These are phyloP conservation scores for Mortierella sp. DNA, from an alignment of 371 early-diverging fungal genomes.

Conservation along the genomic window DNA sequence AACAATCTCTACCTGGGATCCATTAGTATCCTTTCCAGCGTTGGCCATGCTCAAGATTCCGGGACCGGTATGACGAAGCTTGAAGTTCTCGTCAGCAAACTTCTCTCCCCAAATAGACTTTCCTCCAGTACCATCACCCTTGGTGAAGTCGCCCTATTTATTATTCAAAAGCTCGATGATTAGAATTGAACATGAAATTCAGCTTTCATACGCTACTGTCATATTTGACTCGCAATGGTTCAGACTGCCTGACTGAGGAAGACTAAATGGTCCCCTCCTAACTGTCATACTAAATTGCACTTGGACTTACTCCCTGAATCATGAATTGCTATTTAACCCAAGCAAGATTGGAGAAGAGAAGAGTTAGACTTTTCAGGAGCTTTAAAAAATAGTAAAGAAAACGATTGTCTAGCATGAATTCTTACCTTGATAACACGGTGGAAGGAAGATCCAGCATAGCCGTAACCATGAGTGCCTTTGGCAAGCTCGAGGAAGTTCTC, in stretches of 20 bases:
- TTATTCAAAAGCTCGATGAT: not conserved
- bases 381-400: not conserved
- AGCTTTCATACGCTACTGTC: not conserved
- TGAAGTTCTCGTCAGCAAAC: slow-evolving; percentile 98
- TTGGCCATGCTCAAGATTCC: slow-evolving; percentile 97
- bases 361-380: not conserved
- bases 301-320: slow-evolving; percentile 72
- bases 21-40: slow-evolving; percentile 95
- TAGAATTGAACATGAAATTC: not conserved
- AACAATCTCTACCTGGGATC: slow-evolving; percentile 78
- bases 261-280: not conserved
- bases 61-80: slow-evolving; percentile 84
- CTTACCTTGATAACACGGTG: slow-evolving; percentile 88
- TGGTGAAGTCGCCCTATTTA: slow-evolving; percentile 83
- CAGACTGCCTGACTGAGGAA: slow-evolving; percentile 2
- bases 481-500: slow-evolving; percentile 94
- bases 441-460: slow-evolving; percentile 92
- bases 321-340: slow-evolving; percentile 70
- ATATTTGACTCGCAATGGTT: not conserved
- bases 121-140: slow-evolving; percentile 94
- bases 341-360: not conserved
- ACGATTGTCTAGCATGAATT: not conserved
- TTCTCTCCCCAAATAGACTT: slow-evolving; percentile 92
- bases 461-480: slow-evolving; percentile 85
- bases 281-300: not conserved